These are phyloP conservation scores for Leucocoprinus birnbaumii DNA, from an alignment of 768 basidiomycete genomes.

Conservation along the genomic window DNA sequence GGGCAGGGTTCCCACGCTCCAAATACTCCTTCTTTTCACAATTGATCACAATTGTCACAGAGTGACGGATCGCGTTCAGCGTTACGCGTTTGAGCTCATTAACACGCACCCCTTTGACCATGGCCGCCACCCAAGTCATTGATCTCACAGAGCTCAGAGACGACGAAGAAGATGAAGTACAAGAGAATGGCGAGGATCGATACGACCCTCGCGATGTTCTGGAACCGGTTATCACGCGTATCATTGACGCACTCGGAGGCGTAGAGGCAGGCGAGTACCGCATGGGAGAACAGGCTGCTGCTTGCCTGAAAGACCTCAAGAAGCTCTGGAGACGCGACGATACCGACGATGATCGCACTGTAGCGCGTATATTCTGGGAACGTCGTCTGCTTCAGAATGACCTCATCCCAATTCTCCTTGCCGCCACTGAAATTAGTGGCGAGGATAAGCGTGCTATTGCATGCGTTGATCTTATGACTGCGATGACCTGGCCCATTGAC, in stretches of 20 bases:
- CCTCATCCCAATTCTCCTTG: conserved; percentile 79
- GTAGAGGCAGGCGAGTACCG: conserved; percentile 64
- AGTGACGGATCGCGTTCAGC: conserved; percentile 9
- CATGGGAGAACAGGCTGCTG: conserved; percentile 77
- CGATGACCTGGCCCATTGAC: conserved; percentile 99
- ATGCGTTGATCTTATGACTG: conserved; percentile 86
- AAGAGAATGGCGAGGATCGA: conserved; percentile 17
- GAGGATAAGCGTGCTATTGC: conserved; percentile 84
- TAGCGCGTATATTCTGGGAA: conserved; percentile 90
- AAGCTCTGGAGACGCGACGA: conserved; percentile 96
- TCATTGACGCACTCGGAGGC: conserved; percentile 81
- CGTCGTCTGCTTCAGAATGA: conserved; percentile 86
- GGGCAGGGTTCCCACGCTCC: conserved; percentile 8
- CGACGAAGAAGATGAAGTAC: conserved; percentile 19
- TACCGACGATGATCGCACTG: conserved; percentile 93
- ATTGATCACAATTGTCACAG: background rate
- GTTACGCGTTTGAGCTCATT: conserved; percentile 11
- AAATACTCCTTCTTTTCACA: background rate
- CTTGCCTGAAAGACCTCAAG: conserved; percentile 92
- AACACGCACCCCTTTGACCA: background rate
- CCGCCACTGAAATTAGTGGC: conserved; percentile 73
- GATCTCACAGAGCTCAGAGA: conserved; percentile 22
- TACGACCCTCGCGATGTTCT: conserved; percentile 52
- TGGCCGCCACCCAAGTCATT: conserved; percentile 27
- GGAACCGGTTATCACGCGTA: conserved; percentile 64